These are phyloP conservation scores for Micromonas pusilla DNA, from an alignment of 139 green algal genomes.

Conservation along the genomic window DNA sequence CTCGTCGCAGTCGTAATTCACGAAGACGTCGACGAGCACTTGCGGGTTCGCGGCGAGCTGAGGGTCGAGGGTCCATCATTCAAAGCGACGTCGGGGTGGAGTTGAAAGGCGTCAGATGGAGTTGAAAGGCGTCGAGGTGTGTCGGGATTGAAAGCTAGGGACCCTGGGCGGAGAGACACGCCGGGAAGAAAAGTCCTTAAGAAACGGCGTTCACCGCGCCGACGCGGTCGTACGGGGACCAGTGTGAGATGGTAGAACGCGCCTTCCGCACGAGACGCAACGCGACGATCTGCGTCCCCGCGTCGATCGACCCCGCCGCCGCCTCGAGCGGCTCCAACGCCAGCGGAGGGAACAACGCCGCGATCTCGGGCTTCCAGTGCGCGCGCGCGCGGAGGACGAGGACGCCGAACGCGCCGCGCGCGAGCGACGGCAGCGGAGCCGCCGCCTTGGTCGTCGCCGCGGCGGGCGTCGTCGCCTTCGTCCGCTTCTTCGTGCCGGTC, in stretches of 20 bases:
- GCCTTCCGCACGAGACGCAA: not conserved
- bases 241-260: too few species aligned
- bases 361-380: not conserved
- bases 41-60: not conserved
- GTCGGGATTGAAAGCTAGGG: too few species aligned
- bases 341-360: slow-evolving; percentile 1
- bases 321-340: not conserved
- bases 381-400: not conserved
- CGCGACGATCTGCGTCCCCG: not conserved
- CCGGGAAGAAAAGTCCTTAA: too few species aligned
- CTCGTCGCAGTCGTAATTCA: slow-evolving; percentile 95
- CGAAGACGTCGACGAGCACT: slow-evolving; percentile 88
- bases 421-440: not conserved
- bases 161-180: too few species aligned
- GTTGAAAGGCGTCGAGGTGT: too few species aligned
- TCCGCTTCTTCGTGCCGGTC: too few species aligned
- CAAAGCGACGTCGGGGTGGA: too few species aligned
- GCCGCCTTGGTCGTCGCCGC: not conserved
- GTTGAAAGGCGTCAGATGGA: too few species aligned
- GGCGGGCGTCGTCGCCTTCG: not conserved
- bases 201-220: too few species aligned
- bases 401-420: not conserved
- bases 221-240: too few species aligned
- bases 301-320: not conserved
- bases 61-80: too few species aligned